Base-by-base conservation (phyloP, 805 yeast species). In the Clavispora santaluciae region DNA sequence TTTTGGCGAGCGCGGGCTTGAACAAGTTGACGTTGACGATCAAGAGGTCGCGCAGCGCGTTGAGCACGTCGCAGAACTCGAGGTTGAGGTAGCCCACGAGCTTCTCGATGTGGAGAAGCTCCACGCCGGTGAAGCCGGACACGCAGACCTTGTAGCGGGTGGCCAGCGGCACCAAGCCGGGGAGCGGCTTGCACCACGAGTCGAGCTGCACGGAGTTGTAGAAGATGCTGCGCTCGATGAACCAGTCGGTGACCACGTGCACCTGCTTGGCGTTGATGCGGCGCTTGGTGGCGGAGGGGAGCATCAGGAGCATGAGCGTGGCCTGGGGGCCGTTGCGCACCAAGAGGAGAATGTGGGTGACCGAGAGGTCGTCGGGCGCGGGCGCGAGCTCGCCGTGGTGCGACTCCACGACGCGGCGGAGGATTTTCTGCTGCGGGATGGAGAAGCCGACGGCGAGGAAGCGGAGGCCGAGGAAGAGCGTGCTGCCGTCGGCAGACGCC, bases 71-170 rank as follows among this genome's bases (percentile, higher is more conserved):
- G 35, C 70, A 63, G 40, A 72, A 69, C 30, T 66, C 64, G 39
- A 82, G 76, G 20, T 83, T 80, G 18, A 84, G 51, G 22, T 73
- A 55, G 15, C 64, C 53, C 7, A 87, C 68, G 33, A 91, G 68
- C 54, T 84, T 83, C 7, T 75, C 78, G 10, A 84, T 55, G 60
- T 87, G 95, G 31, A 85, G 62, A 13, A 79, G 62, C 59, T 87
- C 95, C 21, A 85, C 79, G 0, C 95, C 95, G 16, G 79, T 72
- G 57, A 83, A 87, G 3, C 95, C 95, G 3, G 87, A 76, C 3
- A 83, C 68, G 45, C 83, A 71, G 4, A 83, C 64, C 37, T 54
- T 54, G 45, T 57, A 62, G 31, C 50, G 49, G 16, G 40, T 50
- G 4, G 41, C 46, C 42, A 61, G 54, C 35, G 53, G 55, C 11